Evolutionary conservation across 2,329 filamentous ascomycete species (phyloP), one percentile per base, ranked within the genome.

Genomic region (Aspergillus amoenus): DNA sequence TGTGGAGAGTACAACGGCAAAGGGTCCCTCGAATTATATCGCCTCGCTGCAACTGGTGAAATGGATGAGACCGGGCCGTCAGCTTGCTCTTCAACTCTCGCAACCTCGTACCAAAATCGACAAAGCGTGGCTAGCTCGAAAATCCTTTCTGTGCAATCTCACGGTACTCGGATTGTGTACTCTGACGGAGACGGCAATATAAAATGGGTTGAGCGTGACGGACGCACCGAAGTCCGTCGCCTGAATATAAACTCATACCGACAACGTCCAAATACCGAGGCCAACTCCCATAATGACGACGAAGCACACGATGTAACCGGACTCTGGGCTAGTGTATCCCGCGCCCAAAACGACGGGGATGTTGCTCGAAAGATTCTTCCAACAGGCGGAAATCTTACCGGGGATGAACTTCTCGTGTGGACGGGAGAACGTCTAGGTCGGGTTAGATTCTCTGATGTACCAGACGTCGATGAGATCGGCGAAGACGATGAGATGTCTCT

Each of bases 1-100:
- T 90, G 89, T 40, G 93, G 93, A 5, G 90, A 93, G 69, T 97
- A 97, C 77, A 95, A 94, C 65, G 91, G 89, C 32, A 93, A 94
- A 72, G 93, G 93, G 0, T 93, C 89, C 0, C 79, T 97, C 2
- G 93, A 97, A 69, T 77, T 96, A n/a, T 96, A 96, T 71, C 60
- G 69, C 59, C 62, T 77, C 64, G 70, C 61, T 52, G 66, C 61
- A 61, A 66, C 61, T 56, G 66, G 52, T 59, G 70, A 66, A 61
- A 70, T 67, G 22, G 39, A 58, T 51, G 39, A 70, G 59, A 56
- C 65, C 53, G 55, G 62, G 50, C 52, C 64, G 11, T 68, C 68
- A 15, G 62, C 64, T 7, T 58, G 57, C 34, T 67, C 70, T 8
- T 73, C 70, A 2, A 63, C 52, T 15, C 54, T 74, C 24, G 58